Conservation (phyloP, 2,329 filamentous ascomycete genomes). For the Lecanosticta acicola region DNA sequence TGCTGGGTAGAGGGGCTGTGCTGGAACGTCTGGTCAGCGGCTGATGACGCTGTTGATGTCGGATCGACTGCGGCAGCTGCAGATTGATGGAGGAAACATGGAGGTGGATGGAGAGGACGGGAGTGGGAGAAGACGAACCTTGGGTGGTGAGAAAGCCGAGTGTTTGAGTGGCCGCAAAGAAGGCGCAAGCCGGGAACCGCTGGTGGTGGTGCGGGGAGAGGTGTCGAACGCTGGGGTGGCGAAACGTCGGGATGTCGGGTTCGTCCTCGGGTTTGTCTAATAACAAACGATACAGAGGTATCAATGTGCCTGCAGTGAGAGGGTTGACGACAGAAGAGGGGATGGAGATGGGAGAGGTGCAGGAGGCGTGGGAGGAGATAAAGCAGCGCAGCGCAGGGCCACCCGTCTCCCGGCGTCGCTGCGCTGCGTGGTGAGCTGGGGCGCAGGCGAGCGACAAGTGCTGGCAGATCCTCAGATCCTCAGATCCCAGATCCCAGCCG, state of each 20-base stretch:
- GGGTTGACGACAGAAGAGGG: background rate
- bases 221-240: conserved; percentile 8
- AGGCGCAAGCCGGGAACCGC: conserved; percentile 8
- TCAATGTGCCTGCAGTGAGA: background rate
- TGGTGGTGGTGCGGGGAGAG: conserved; percentile 9
- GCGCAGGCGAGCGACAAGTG: too few relatives aligned
- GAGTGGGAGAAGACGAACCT: conserved; percentile 1
- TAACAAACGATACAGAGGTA: conserved; percentile 23
- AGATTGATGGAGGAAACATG: too few relatives aligned
- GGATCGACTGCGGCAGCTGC: too few relatives aligned
- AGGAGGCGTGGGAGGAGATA: background rate
- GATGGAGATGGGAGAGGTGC: background rate
- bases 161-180: background rate
- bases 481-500: background rate
- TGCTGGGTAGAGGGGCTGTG: too few relatives aligned
- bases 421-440: too few relatives aligned
- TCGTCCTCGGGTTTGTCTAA: conserved; percentile 25
- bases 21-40: too few relatives aligned
- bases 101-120: background rate
- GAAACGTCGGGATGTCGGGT: conserved; percentile 4
- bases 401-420: too few relatives aligned
- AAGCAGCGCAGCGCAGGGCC: background rate
- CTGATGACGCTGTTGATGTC: too few relatives aligned
- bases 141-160: conserved; percentile 1
- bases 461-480: background rate